phyloP scores from a whole-genome alignment of 2,329 filamentous ascomycete species.

The Rhynchosporium secalis region DNA sequence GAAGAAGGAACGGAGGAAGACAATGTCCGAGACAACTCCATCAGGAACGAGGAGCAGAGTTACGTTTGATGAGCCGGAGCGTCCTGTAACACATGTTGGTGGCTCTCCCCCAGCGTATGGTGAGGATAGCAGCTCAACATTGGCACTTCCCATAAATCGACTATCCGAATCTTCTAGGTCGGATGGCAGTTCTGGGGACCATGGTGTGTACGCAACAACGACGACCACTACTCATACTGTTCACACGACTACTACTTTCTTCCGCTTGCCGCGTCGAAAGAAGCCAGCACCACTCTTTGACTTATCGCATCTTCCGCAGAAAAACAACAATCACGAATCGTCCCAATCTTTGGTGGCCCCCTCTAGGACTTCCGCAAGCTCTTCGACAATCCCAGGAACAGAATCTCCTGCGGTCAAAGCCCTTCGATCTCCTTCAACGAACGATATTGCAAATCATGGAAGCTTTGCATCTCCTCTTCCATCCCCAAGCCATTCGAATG shows the following conservation, averaged over 20 bases:
- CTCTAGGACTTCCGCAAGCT: slow-evolving; percentile 47
- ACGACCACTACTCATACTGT: slow-evolving; percentile 64
- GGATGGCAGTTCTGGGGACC: slow-evolving; percentile 76
- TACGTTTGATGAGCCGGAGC: slow-evolving; percentile 61
- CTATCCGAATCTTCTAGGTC: slow-evolving; percentile 88
- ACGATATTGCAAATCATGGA: slow-evolving; percentile 29
- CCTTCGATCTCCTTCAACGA: slow-evolving; percentile 41
- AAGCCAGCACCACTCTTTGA: slow-evolving; percentile 79
- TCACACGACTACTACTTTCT: slow-evolving; percentile 70
- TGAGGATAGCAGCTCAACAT: slow-evolving; percentile 59
- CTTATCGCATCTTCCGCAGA: slow-evolving; percentile 83
- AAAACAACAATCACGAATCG: slow-evolving; percentile 49
- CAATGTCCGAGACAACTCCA: slow-evolving; percentile 40
- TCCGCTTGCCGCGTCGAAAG: slow-evolving; percentile 76
- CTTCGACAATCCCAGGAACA: slow-evolving; percentile 40
- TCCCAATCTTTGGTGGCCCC: slow-evolving; percentile 39
- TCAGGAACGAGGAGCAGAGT: slow-evolving; percentile 46
- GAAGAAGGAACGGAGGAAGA: slow-evolving; percentile 47
- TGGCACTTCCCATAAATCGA: slow-evolving; percentile 64
- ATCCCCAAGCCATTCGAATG: slow-evolving; percentile 32
- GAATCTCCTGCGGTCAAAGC: slow-evolving; percentile 41
- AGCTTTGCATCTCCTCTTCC: slow-evolving; percentile 34
- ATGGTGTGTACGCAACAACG: slow-evolving; percentile 56
- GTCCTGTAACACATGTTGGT: slow-evolving; percentile 47
- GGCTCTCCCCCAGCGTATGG: slow-evolving; percentile 57